Base-by-base conservation (phyloP, 495 filamentous ascomycete species). In the Penicillium desertorum region DNA sequence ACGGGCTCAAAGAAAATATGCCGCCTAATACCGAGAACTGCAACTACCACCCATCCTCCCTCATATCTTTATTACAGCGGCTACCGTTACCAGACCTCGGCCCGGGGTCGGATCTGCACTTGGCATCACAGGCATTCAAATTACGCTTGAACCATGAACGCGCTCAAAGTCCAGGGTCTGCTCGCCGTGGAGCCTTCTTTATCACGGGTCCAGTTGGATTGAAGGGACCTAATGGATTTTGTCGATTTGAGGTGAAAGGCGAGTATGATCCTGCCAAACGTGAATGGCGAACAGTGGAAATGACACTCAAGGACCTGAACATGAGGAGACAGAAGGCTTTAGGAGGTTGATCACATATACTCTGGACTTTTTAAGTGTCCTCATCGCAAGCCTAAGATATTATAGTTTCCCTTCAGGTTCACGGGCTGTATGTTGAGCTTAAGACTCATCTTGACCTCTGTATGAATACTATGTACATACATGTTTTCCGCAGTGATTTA, bases 151-250 rank as follows among this genome's bases (percentile, higher is more conserved):
- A 54, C 10, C 68, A 83, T 30, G 68, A 70, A 49, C 60, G 50
- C 42, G 52, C 59, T 34, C 60, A 45, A 25, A 50, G 54, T 17
- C 51, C 53, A 22, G 63, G 60, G 20, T 65, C 80, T 25, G 80
- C 85, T 36, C 85, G 82, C 10, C 79, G 85, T 23, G 90, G 90
- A 2, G 79, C 79, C 23, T 81, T 92, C 49, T 67, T 81, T 16
- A 75, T 93, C 20, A 71, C 71, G 19, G 90, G 90, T 1, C 72
- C 89, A 2, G 80, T 95, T 0, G 86, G 87, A 51, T 46, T 93
- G 2, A 74, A 79, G 29, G 84, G 87, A 1, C 65, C 80, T 0
- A 81, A 74, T 48, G 86, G 79, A 4, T 76, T 75, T 58, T 76
- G 81, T 55, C 77, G 81, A 16, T 64, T 87, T 50, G 83, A 87